Evolutionary conservation across 306 rosid genomes (phyloP), one percentile per base, ranked within the genome.

Genomic region (Dalbergia oliveri): DNA sequence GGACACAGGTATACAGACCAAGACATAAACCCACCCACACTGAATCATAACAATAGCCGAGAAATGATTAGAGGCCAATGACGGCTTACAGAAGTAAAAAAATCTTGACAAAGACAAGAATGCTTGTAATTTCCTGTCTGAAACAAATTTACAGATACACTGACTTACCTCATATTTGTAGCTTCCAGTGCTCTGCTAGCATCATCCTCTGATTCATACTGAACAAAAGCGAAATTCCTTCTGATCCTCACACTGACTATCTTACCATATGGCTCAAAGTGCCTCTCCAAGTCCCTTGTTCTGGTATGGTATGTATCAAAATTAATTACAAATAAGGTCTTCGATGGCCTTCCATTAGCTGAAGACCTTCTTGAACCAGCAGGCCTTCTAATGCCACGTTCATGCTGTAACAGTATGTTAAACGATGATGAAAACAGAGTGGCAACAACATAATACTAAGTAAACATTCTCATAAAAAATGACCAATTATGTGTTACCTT

Each of bases 211-310:
- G 94, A 82, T 61, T 96, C 98, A 82, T 90, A 93, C 86, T 96
- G 99, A 75, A 96, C 92, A 86, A 96, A 96, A 66, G 98, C 99
- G 65, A 93, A 96, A 77, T 96, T 96, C 83, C 93, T 90, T 86
- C 98, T 87, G 68, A 93, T 96, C 87, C 99, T 91, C 74, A 93
- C 99, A 79, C 88, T 96, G 75, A 76, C 81, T 60, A 96, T 91
- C 89, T 93, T 93, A 15, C 99, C 99, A 89, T 96, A 96, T 13
- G 93, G 87, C 80, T 96, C 98, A 81, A 96, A 96, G 83, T 96
- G 99, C 87, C 93, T 90, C 92, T 96, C 99, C 91, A 96, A 84
- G 84, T 96, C 99, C 86, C 87, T 91, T 49, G 97, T 93, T 90
- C 98, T 86, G 73, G 98, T 93, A 80, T 91, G 86, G 80, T 88